Evolutionary conservation across 805 yeast genomes (phyloP).

Genomic region (Blastobotrys parvus): DNA sequence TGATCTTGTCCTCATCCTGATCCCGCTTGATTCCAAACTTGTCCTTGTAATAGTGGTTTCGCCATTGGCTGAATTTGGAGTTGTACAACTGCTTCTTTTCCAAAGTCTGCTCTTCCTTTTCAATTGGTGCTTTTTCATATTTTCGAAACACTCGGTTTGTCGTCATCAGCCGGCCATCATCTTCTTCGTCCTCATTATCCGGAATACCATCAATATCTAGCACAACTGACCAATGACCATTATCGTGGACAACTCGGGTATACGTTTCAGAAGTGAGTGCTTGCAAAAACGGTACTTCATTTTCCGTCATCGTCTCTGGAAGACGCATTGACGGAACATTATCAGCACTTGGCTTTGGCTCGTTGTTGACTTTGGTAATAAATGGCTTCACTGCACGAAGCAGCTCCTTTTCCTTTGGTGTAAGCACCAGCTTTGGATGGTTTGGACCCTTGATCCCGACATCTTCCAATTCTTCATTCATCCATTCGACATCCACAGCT

Average conservation of each 20-base stretch:
- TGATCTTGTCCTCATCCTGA: constrained; percentile 50
- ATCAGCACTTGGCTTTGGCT: constrained; percentile 1
- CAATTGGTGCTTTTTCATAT: constrained; percentile 26
- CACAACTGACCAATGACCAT: constrained; percentile 11
- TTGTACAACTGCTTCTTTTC: constrained; percentile 57
- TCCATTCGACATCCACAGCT: constrained; percentile 80
- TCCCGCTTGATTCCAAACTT: constrained; percentile 60
- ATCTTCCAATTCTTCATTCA: constrained; percentile 66
- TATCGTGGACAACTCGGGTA: constrained; percentile 16
- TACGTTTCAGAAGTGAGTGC: constrained; percentile 23
- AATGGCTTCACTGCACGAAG: constrained; percentile 42
- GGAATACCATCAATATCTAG: constrained; percentile 60
- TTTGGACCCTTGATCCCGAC: constrained; percentile 30
- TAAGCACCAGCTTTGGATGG: constrained; percentile 52
- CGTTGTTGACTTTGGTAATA: constrained; percentile 25
- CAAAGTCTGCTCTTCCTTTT: constrained; percentile 22
- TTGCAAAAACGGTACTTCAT: constrained; percentile 18
- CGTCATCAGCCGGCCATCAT: constrained; percentile 50
- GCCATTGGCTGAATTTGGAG: constrained; percentile 72
- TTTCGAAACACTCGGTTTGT: constrained; percentile 41
- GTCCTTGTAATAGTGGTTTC: constrained; percentile 72
- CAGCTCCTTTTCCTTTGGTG: constrained; percentile 54
- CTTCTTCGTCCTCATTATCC: constrained; percentile 52
- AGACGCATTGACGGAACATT: neutral
- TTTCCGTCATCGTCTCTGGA: constrained; percentile 6